Conservation (phyloP, 129 eudicot genomes). For the Helianthus annuus region DNA sequence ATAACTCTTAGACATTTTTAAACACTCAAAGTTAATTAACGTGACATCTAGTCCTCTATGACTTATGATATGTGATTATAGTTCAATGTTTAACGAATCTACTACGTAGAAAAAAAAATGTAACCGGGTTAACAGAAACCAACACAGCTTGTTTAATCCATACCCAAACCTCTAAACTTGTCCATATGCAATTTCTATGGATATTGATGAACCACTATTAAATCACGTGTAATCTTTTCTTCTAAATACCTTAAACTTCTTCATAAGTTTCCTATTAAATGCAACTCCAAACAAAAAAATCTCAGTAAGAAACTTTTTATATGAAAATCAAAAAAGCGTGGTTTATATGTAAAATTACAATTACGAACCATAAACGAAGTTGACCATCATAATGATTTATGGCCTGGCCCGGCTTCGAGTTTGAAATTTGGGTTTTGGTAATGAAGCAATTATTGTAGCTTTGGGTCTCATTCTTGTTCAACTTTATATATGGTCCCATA, state of each 20-base stretch:
- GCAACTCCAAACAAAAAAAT: neutral
- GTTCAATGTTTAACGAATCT: no score
- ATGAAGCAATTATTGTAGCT: slow-evolving; percentile 29
- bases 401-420: neutral
- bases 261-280: neutral
- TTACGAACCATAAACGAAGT: neutral
- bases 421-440: slow-evolving; percentile 6
- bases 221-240: neutral
- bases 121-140: neutral
- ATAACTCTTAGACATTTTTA: no score
- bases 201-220: neutral
- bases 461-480: slow-evolving; percentile 33
- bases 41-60: no score
- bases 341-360: neutral
- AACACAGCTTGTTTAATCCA: neutral
- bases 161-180: neutral
- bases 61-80: no score
- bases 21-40: no score
- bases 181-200: neutral
- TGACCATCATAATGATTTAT: neutral
- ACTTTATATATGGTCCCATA: slow-evolving; percentile 35
- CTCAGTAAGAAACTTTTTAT: neutral
- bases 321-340: no score
- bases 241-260: neutral
- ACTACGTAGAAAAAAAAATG: neutral